These are phyloP conservation scores for Pichia exigua DNA, from an alignment of 805 yeast species.

Conservation along the genomic window DNA sequence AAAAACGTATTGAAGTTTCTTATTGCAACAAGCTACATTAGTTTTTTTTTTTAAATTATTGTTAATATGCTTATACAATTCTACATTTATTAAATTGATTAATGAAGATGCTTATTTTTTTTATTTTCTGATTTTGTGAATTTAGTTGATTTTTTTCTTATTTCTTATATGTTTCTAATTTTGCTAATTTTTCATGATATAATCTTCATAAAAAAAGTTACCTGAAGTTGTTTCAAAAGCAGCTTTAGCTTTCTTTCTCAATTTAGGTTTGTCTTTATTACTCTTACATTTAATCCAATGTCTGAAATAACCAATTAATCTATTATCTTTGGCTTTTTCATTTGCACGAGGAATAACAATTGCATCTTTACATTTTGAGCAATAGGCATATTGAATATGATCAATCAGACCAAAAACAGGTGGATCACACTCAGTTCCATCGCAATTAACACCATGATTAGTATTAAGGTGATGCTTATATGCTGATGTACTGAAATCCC, in stretches of 20 bases:
- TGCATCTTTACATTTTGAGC: neutral
- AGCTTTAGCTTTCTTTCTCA: neutral
- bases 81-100: neutral
- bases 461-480: conserved; percentile 29
- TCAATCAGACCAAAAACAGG: conserved; percentile 12
- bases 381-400: neutral
- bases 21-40: neutral
- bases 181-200: neutral
- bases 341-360: neutral
- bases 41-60: neutral
- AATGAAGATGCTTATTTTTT: neutral
- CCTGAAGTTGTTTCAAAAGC: neutral
- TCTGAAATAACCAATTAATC: conserved; percentile 4
- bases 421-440: conserved; percentile 23
- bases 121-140: neutral
- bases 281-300: neutral
- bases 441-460: conserved; percentile 28
- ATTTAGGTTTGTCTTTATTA: neutral
- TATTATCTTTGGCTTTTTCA: neutral
- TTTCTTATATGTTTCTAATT: neutral
- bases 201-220: neutral
- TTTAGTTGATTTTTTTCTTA: neutral
- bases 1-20: no score
- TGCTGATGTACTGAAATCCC: conserved; percentile 19
- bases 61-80: neutral